Conservation (phyloP, 1,284 basidiomycete genomes). For the Pyrrhoderma lamaoense region DNA sequence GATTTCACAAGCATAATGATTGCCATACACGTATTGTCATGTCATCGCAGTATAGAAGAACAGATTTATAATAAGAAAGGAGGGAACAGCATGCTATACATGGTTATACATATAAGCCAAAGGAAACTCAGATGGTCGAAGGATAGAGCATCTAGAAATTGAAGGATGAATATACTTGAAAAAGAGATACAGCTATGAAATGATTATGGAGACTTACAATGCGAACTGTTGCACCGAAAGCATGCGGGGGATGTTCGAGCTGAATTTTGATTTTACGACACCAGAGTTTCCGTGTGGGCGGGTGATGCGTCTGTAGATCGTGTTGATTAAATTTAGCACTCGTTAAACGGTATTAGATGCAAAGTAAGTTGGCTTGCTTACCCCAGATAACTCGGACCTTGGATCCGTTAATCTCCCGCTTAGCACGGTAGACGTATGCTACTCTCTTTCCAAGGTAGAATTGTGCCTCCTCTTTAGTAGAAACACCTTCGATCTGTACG, state of each 20-base stretch:
- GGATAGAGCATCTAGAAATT: constrained; percentile 43
- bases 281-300: constrained; percentile 93
- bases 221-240: constrained; percentile 92
- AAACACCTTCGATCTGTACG: constrained; percentile 96
- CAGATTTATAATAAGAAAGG: neutral
- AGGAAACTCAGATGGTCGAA: constrained; percentile 39
- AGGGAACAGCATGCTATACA: constrained; percentile 7
- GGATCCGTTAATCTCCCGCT: constrained; percentile 86
- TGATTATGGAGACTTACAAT: constrained; percentile 56
- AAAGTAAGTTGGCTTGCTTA: constrained; percentile 45
- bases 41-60: constrained; percentile 8
- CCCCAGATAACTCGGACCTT: constrained; percentile 98
- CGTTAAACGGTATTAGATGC: too few relatives aligned
- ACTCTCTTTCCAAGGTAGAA: constrained; percentile 99
- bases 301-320: constrained; percentile 56
- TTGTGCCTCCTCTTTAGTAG: constrained; percentile 89
- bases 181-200: constrained; percentile 20
- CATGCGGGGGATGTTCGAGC: constrained; percentile 89
- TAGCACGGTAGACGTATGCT: constrained; percentile 96
- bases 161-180: constrained; percentile 8
- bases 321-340: too few relatives aligned
- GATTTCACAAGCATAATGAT: neutral
- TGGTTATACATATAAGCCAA: constrained; percentile 26
- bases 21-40: constrained; percentile 13
- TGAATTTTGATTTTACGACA: constrained; percentile 98